Evolutionary conservation across 2,329 filamentous ascomycete species (phyloP), one percentile per base, ranked within the genome.

Genomic region (Herpotrichia juniperi): DNA sequence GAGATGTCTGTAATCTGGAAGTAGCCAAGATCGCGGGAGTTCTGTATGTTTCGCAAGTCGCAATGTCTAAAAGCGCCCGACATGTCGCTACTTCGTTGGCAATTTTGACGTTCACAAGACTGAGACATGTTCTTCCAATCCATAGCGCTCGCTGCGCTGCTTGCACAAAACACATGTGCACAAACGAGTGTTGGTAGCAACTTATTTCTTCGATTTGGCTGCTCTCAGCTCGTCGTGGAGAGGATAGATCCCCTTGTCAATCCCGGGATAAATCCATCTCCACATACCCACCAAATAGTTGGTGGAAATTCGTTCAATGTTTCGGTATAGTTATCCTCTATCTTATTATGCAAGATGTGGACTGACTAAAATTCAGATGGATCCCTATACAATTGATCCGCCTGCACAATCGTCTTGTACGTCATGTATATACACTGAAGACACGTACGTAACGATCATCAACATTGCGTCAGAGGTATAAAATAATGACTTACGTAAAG

Each of bases 341-440:
- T 30, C 12, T 22, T 6, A 10, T n/a, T 22, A 12, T 9, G 40
- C 2, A 17, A 25, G 17, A 7, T 17, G 21, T 7, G 17, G 34
- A 17, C 37, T 48, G 19, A 44, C 22, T 25, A 37, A 6, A 10
- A 17, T 47, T 31, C 34, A 61, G 57, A 64, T 64, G 62, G 58
- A 63, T 19, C 62, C 62, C 3, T 24, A 34, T 8, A 54, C 24
- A 30, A 49, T 58, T 22, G 62, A 64, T 40, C 59, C 60, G 5
- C 51, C 58, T 0, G 53, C 53, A 25, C 31, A 43, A 11, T 63
- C 62, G 0, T 60, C 45, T 11, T 64, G 62, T 49, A 64, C 62
- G 8, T 56, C 53, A 12, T 64, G 62, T 40, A 58, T 55, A 32
- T 75, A 73, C 55, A 66, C 55, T 4, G 67, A 75, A 49, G 71